A percentile compares a stretch with the other conserved stretches of the same genome.
Evolutionary conservation across 139 green algal genomes (phyloP).

Genomic region (Diplosphaera chodatii): DNA sequence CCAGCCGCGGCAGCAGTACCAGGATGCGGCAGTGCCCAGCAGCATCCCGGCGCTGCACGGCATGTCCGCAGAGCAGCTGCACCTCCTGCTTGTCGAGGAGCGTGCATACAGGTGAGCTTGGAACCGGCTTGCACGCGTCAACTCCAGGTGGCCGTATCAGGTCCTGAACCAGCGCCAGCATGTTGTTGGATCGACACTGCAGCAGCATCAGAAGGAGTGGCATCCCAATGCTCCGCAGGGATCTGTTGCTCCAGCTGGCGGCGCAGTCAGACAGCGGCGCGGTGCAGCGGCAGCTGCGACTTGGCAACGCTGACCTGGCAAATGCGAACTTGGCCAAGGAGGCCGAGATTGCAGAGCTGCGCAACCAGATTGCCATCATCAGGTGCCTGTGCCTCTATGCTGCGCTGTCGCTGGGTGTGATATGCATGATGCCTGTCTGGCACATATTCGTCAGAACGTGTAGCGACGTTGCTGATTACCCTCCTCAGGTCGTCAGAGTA

Average conservation of each 20-base stretch:
- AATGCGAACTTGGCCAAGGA: constrained; percentile 37
- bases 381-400: constrained; percentile 6
- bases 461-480: not conserved
- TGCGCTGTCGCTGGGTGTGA: not conserved
- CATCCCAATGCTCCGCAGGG: too few species aligned
- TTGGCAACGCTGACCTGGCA: constrained; percentile 30
- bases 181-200: too few species aligned
- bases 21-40: constrained; percentile 1
- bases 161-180: too few species aligned
- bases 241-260: constrained; percentile 14
- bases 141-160: too few species aligned
- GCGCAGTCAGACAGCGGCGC: not conserved
- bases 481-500: constrained; percentile 31
- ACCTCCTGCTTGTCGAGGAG: constrained; percentile 30
- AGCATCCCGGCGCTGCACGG: constrained; percentile 19
- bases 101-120: constrained; percentile 24
- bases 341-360: constrained; percentile 38
- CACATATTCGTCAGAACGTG: not conserved
- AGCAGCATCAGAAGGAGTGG: too few species aligned
- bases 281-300: constrained; percentile 16
- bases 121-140: too few species aligned
- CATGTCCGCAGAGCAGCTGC: constrained; percentile 29
- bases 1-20: too few species aligned
- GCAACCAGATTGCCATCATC: constrained; percentile 64
- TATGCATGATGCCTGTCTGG: not conserved